These are phyloP conservation scores for Penicillium janthinellum DNA, from an alignment of 2,329 filamentous ascomycete genomes.

Conservation along the genomic window DNA sequence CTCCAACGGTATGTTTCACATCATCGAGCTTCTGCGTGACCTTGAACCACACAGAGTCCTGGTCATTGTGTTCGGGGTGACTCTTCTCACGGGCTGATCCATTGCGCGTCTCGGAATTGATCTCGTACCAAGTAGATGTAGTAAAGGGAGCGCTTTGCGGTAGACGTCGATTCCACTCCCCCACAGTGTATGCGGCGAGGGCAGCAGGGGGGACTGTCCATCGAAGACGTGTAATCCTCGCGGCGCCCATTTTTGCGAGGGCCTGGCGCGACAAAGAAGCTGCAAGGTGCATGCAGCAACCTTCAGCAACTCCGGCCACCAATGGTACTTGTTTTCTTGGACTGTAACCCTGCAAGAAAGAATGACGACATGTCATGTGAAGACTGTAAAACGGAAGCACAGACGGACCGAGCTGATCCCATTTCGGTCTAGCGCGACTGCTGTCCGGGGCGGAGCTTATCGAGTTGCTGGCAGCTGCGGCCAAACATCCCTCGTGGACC, in stretches of 20 bases:
- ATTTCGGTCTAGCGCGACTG: slow-evolving; percentile 26
- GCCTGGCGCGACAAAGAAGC: slow-evolving; percentile 19
- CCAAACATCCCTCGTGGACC: slow-evolving; percentile 19
- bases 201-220: slow-evolving; percentile 42
- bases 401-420: slow-evolving; percentile 22
- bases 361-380: slow-evolving; percentile 36
- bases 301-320: slow-evolving; percentile 20
- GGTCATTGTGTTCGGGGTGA: slow-evolving; percentile 23
- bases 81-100: slow-evolving; percentile 8
- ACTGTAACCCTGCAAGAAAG: slow-evolving; percentile 5
- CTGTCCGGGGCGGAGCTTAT: slow-evolving; percentile 23
- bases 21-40: slow-evolving; percentile 54
- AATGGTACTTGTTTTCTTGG: slow-evolving; percentile 7
- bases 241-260: slow-evolving; percentile 37
- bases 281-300: slow-evolving; percentile 26
- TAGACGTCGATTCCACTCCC: slow-evolving; percentile 28
- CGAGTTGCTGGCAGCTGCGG: slow-evolving; percentile 8
- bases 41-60: slow-evolving; percentile 47
- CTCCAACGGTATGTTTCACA: slow-evolving; percentile 44
- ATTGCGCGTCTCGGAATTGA: slow-evolving; percentile 17
- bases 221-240: slow-evolving; percentile 34
- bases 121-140: slow-evolving; percentile 13
- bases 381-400: background rate
- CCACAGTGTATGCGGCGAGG: slow-evolving; percentile 32
- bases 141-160: slow-evolving; percentile 28